Evolutionary conservation across 441 rosid species (phyloP).

Genomic region (Theobroma grandiflorum): DNA sequence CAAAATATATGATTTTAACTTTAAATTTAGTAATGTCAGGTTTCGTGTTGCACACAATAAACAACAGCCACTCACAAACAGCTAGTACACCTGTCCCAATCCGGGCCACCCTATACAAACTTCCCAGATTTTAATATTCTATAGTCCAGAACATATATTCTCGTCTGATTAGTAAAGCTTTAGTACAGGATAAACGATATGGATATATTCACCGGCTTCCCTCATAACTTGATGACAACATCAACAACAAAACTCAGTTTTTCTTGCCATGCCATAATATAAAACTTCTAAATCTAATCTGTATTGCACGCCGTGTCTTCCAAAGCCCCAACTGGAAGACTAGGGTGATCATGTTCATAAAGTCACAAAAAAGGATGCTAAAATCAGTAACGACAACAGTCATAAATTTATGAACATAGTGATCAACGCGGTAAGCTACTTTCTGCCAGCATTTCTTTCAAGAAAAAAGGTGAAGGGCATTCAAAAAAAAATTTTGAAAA

Average conservation of each 20-base stretch:
- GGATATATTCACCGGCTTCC: background rate
- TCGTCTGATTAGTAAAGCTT: background rate
- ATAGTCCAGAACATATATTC: background rate
- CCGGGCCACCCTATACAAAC: background rate
- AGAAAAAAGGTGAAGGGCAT: background rate
- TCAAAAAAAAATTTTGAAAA: conserved; percentile 17
- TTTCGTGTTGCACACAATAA: background rate
- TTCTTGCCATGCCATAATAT: background rate
- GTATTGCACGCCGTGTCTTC: background rate
- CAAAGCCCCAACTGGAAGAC: background rate
- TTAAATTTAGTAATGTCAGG: background rate
- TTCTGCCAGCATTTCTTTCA: conserved; percentile 4
- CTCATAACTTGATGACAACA: background rate
- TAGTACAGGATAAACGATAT: background rate
- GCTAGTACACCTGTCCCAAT: background rate
- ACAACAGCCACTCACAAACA: background rate
- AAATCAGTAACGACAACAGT: conserved; percentile 10
- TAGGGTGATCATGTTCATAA: background rate
- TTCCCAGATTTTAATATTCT: background rate
- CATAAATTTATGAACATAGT: background rate
- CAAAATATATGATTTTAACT: background rate
- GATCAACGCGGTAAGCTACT: background rate
- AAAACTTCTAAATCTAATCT: background rate
- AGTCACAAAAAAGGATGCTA: conserved; percentile 12
- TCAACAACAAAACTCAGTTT: background rate